These are phyloP conservation scores for Saturnispora kantuleensis DNA, from an alignment of 805 yeast species.

Conservation along the genomic window DNA sequence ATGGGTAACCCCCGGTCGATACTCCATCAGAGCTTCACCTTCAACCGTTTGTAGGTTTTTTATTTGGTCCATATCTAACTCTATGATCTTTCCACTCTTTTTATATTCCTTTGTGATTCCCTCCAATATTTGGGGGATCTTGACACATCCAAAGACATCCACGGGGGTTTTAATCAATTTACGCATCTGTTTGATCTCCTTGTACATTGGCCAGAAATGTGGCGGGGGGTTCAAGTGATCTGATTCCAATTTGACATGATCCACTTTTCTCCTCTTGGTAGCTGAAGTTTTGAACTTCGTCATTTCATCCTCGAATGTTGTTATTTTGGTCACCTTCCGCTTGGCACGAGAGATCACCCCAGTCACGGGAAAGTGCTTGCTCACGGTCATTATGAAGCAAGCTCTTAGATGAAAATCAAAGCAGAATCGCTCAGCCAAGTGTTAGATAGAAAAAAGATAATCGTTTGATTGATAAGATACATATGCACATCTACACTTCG, in stretches of 20 bases:
- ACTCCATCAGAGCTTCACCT: slow-evolving; percentile 4
- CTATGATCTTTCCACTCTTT: slow-evolving; percentile 4
- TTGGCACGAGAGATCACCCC: not conserved
- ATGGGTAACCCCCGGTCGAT: slow-evolving; percentile 12
- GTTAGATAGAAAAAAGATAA: not conserved
- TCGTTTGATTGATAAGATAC: not conserved
- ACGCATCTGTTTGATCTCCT: slow-evolving; percentile 59
- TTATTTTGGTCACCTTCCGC: not conserved
- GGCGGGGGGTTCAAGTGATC: slow-evolving; percentile 13
- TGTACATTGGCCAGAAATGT: slow-evolving; percentile 46
- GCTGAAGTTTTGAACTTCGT: slow-evolving; percentile 6
- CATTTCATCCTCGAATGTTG: slow-evolving; percentile 9
- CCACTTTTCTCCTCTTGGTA: slow-evolving; percentile 2
- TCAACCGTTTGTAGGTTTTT: not conserved
- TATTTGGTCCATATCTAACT: slow-evolving; percentile 6
- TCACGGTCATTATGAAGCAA: slow-evolving; percentile 8
- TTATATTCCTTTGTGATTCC: slow-evolving; percentile 16
- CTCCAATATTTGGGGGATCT: slow-evolving; percentile 37
- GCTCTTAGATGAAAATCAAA: not conserved
- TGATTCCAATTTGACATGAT: slow-evolving; percentile 9
- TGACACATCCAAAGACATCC: slow-evolving; percentile 79
- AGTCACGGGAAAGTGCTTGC: slow-evolving; percentile 9
- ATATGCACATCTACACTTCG: slow-evolving; percentile 10
- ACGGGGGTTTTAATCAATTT: slow-evolving; percentile 66
- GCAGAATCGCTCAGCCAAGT: not conserved